Conservation (phyloP, 306 rosid genomes). For the Cyclanthera cordifolia region DNA sequence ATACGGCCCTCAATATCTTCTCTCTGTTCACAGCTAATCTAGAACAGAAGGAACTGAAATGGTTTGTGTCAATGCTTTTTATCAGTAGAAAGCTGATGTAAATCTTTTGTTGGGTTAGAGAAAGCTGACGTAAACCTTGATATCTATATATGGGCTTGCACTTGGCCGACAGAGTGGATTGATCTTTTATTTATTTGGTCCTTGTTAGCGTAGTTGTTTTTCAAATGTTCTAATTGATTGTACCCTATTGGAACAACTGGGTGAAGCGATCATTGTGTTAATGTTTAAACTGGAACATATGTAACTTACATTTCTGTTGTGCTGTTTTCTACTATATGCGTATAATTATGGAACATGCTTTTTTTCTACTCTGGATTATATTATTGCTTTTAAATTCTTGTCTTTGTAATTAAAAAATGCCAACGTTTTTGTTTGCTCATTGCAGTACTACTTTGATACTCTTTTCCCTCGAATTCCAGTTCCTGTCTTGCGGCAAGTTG, state of each 20-base stretch:
- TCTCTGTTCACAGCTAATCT: not conserved
- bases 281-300: not conserved
- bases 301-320: not conserved
- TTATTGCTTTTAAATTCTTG: not conserved
- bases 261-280: not conserved
- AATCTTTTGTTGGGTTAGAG: not conserved
- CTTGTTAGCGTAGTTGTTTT: not conserved
- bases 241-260: not conserved
- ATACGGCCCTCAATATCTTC: not conserved
- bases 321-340: too few relatives aligned
- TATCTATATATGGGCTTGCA: not conserved
- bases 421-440: slow-evolving; percentile 23
- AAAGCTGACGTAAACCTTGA: not conserved
- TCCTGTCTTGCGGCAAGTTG: slow-evolving; percentile 88
- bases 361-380: too few relatives aligned
- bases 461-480: slow-evolving; percentile 97
- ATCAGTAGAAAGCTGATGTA: not conserved
- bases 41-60: not conserved
- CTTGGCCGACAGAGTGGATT: not conserved
- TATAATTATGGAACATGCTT: too few relatives aligned
- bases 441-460: slow-evolving; percentile 97
- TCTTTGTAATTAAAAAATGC: slow-evolving; percentile 14
- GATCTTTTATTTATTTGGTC: not conserved
- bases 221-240: not conserved
- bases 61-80: not conserved